Evolutionary conservation across 441 rosid genomes (phyloP).

Genomic region (Jatropha multifida): DNA sequence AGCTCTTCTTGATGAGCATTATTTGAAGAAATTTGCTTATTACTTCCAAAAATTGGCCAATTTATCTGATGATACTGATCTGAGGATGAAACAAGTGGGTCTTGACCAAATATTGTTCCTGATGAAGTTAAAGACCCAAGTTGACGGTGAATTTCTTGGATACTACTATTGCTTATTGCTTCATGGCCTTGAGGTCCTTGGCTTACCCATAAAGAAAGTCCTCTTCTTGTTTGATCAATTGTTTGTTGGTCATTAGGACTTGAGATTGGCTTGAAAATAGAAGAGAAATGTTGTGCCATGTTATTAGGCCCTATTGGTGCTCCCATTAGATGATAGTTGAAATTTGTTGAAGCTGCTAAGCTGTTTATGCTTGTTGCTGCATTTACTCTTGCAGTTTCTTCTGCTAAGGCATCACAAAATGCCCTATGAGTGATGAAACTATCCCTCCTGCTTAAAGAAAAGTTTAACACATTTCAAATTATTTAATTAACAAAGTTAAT

Average conservation of each 20-base stretch:
- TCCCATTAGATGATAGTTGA: constrained; percentile 53
- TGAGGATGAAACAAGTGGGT: constrained; percentile 31
- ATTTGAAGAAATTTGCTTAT: constrained; percentile 30
- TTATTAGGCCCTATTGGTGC: constrained; percentile 37
- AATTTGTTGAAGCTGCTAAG: constrained; percentile 30
- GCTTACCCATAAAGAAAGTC: constrained; percentile 63
- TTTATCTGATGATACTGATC: constrained; percentile 34
- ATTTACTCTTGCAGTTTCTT: constrained; percentile 83
- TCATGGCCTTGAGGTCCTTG: constrained; percentile 36
- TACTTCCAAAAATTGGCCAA: constrained; percentile 54
- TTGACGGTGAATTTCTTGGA: constrained; percentile 43
- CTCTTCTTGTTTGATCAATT: constrained; percentile 42
- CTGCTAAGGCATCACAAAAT: constrained; percentile 92
- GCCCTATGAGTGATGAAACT: constrained; percentile 96
- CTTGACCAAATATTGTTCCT: constrained; percentile 27
- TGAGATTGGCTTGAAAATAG: constrained; percentile 58
- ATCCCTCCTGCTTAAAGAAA: constrained; percentile 59
- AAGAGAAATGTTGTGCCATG: constrained; percentile 45
- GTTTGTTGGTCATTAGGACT: constrained; percentile 19
- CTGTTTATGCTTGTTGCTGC: constrained; percentile 50
- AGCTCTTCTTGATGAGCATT: constrained; percentile 28
- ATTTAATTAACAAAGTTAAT: too few relatives aligned
- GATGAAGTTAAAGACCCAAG: constrained; percentile 32
- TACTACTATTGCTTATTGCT: constrained; percentile 26
- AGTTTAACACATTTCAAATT: background rate